Percentiles rank a stretch among this genome's conserved stretches.
phyloP scores from a whole-genome alignment of 1,284 basidiomycete species.

The Ceratobasidium sp. region DNA sequence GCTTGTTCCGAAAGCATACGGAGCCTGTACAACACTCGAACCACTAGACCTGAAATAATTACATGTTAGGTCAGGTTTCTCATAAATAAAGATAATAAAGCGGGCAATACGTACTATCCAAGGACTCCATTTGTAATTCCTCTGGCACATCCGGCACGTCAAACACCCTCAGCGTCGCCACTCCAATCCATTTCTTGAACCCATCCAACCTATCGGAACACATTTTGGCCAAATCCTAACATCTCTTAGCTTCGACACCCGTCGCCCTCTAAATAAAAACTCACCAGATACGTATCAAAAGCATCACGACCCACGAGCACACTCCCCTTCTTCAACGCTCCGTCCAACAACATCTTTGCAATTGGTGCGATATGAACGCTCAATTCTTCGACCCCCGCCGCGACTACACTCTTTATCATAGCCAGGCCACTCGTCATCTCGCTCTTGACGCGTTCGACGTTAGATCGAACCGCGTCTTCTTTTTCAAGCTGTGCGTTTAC shows the following conservation, averaged over 20 bases:
- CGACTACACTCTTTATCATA: constrained; percentile 72
- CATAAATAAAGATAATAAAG: constrained; percentile 15
- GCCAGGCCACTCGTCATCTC: constrained; percentile 73
- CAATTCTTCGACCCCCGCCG: constrained; percentile 69
- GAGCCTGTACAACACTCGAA: constrained; percentile 89
- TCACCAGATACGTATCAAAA: constrained; percentile 82
- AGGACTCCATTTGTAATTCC: constrained; percentile 75
- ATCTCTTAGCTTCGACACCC: constrained; percentile 2
- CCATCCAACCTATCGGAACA: constrained; percentile 77
- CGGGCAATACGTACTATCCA: constrained; percentile 65
- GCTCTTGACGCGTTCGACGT: constrained; percentile 66
- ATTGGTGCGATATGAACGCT: constrained; percentile 67
- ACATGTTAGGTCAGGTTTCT: constrained; percentile 29
- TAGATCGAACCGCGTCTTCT: constrained; percentile 73
- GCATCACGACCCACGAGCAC: constrained; percentile 70
- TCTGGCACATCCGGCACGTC: constrained; percentile 75
- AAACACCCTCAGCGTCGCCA: constrained; percentile 81
- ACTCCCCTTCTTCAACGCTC: constrained; percentile 68
- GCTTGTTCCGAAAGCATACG: constrained; percentile 84
- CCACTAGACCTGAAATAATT: constrained; percentile 69
- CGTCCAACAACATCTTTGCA: constrained; percentile 70
- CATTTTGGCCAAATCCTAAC: constrained; percentile 69
- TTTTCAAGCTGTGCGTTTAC: constrained; percentile 83
- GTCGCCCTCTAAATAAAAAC: constrained; percentile 49
- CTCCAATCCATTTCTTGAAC: constrained; percentile 76